A percentile compares a stretch with the other conserved stretches of the same genome.
Evolutionary conservation across 2,329 filamentous ascomycete genomes (phyloP).

Genomic region (Nigrospora sphaerica): DNA sequence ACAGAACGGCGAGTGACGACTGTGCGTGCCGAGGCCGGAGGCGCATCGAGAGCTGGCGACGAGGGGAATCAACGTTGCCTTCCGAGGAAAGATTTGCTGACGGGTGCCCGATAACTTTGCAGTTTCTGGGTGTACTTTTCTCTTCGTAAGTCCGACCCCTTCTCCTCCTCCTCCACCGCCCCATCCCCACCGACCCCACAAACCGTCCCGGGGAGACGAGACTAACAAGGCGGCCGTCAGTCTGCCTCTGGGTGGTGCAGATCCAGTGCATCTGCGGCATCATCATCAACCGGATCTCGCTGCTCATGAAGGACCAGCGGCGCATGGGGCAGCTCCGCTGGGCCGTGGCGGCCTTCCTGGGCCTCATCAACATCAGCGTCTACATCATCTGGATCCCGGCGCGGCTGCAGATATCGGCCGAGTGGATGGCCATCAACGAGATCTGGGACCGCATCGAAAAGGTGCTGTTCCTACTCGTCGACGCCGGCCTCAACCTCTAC

Average conservation of each 20-base stretch:
- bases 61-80: background rate
- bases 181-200: background rate
- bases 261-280: constrained; percentile 43
- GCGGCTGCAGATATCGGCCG: constrained; percentile 29
- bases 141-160: constrained; percentile 1
- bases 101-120: background rate
- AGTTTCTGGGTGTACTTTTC: constrained; percentile 5
- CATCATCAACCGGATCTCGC: constrained; percentile 39
- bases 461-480: constrained; percentile 35
- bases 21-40: too few relatives aligned
- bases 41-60: too few relatives aligned
- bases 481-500: constrained; percentile 36
- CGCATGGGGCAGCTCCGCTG: constrained; percentile 31
- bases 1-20: too few relatives aligned
- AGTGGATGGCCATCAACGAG: constrained; percentile 32
- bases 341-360: constrained; percentile 30
- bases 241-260: constrained; percentile 24
- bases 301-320: constrained; percentile 32
- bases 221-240: background rate
- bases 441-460: constrained; percentile 45
- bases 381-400: constrained; percentile 44
- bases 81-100: background rate
- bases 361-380: constrained; percentile 38
- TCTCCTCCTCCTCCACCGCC: background rate
- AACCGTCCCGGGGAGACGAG: background rate